Conservation (phyloP, 441 rosid genomes). For the Bruguiera hainesii region DNA sequence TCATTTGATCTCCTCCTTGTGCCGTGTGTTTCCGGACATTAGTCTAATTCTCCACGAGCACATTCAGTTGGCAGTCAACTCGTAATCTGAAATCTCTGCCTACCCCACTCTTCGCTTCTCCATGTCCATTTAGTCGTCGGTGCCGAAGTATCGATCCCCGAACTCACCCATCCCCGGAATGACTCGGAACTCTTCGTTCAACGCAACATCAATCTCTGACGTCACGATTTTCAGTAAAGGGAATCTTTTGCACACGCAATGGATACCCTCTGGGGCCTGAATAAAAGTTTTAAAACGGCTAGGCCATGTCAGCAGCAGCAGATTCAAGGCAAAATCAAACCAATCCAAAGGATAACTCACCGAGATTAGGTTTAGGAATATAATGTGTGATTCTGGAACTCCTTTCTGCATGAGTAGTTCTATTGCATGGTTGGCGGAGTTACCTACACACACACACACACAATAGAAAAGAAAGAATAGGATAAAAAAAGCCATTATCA, state of each 20-base stretch:
- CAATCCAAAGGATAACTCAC: constrained; percentile 40
- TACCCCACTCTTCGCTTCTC: not conserved
- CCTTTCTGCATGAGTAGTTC: constrained; percentile 84
- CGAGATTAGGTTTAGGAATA: constrained; percentile 89
- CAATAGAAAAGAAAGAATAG: constrained; percentile 3
- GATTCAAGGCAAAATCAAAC: too few relatives aligned
- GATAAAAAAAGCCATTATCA: not conserved
- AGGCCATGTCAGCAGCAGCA: too few relatives aligned
- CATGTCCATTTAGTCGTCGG: constrained; percentile 60
- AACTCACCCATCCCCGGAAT: constrained; percentile 97
- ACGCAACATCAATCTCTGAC: constrained; percentile 77
- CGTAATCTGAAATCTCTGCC: not conserved
- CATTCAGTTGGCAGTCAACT: not conserved
- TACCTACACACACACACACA: constrained; percentile 48
- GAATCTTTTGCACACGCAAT: constrained; percentile 82
- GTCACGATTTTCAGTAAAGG: constrained; percentile 90
- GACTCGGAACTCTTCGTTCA: constrained; percentile 86
- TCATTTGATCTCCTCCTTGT: not conserved
- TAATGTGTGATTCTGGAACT: constrained; percentile 91
- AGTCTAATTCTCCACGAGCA: not conserved
- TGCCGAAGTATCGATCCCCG: constrained; percentile 96
- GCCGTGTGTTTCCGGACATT: not conserved
- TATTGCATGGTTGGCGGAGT: constrained; percentile 95
- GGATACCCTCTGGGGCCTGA: constrained; percentile 97
- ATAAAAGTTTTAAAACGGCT: not conserved